Conservation (phyloP, 257 asterid species). For the Scutellaria galericulata region DNA sequence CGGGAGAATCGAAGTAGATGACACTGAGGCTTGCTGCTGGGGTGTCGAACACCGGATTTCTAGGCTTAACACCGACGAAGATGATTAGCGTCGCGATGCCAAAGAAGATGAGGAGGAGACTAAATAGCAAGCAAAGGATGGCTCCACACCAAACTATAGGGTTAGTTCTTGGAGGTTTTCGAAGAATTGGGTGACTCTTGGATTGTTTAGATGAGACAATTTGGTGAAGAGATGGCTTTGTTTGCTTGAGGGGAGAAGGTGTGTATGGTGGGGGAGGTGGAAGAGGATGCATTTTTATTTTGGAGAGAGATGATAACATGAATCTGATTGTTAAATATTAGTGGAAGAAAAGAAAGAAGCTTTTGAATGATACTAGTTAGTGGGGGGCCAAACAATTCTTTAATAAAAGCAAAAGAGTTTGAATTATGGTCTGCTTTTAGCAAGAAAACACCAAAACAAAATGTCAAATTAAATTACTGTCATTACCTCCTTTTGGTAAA, state of each 20-base stretch:
- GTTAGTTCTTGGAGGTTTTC: constrained; percentile 57
- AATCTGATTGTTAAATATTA: constrained; percentile 38
- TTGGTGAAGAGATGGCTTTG: constrained; percentile 41
- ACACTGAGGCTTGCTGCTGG: constrained; percentile 66
- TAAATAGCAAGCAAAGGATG: constrained; percentile 62
- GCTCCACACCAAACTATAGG: constrained; percentile 71
- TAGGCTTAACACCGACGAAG: constrained; percentile 65
- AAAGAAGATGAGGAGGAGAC: constrained; percentile 68
- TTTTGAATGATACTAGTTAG: constrained; percentile 38
- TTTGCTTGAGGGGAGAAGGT: constrained; percentile 47
- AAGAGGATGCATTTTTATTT: constrained; percentile 39
- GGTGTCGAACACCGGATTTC: constrained; percentile 66
- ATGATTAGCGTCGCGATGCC: constrained; percentile 66
- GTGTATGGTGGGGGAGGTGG: constrained; percentile 59
- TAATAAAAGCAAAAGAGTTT: constrained; percentile 48
- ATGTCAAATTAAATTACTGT: constrained; percentile 32
- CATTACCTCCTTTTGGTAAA: constrained; percentile 17
- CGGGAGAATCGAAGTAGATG: constrained; percentile 70
- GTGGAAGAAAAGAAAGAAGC: constrained; percentile 44
- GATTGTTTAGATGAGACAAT: constrained; percentile 40
- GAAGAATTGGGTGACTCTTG: constrained; percentile 51
- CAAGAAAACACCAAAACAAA: constrained; percentile 38
- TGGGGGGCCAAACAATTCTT: constrained; percentile 51
- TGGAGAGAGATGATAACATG: constrained; percentile 22
- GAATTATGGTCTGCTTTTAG: constrained; percentile 47